A percentile compares a stretch with the other conserved stretches of the same genome.
Conservation (phyloP, 2,329 filamentous ascomycete species). For the Phialocephala subalpina region DNA sequence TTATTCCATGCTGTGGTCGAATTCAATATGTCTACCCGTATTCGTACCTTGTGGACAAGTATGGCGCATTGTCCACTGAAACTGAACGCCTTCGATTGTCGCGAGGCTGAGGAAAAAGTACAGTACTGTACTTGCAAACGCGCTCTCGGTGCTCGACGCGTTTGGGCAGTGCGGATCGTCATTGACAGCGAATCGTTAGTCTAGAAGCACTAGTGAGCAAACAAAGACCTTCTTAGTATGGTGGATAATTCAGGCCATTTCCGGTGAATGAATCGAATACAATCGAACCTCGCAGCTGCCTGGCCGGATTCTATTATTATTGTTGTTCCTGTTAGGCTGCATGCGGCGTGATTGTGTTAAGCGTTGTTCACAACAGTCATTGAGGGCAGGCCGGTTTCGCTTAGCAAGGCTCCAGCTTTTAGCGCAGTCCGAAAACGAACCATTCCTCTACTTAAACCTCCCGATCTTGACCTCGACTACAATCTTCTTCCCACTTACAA, state of each 20-base stretch:
- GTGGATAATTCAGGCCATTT: neutral
- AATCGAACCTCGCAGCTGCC: neutral
- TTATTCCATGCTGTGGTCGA: neutral
- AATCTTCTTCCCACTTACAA: neutral
- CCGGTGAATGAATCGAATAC: neutral
- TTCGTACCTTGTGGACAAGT: neutral
- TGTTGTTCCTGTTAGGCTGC: neutral
- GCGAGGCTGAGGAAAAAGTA: neutral
- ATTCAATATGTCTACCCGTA: neutral
- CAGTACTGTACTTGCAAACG: neutral
- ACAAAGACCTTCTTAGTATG: neutral
- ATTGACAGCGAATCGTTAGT: neutral
- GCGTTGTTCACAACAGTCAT: constrained; percentile 1
- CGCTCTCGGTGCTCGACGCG: constrained; percentile 1
- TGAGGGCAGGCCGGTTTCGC: neutral
- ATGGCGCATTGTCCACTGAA: neutral
- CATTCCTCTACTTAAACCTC: neutral
- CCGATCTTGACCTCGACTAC: neutral
- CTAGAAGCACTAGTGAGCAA: neutral
- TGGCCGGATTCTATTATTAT: constrained; percentile 4
- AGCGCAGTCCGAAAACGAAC: neutral
- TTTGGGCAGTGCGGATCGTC: neutral
- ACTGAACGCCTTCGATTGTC: neutral
- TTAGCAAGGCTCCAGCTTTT: constrained; percentile 5
- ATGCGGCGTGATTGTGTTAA: neutral